These are phyloP conservation scores for Penicillium atrosanguineum DNA, from an alignment of 495 filamentous ascomycete genomes.

Conservation along the genomic window DNA sequence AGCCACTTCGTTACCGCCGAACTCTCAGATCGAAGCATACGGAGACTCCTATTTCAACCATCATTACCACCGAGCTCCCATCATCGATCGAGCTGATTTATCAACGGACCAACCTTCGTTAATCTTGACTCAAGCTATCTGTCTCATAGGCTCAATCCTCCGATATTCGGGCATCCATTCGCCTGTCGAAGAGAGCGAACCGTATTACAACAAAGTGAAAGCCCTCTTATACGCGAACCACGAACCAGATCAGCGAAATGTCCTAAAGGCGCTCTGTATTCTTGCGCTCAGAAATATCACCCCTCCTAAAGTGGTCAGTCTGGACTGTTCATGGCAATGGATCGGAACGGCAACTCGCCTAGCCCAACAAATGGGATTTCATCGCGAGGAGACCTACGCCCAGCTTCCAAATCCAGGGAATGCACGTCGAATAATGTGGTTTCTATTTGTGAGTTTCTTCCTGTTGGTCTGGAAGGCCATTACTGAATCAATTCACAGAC, in stretches of 20 bases:
- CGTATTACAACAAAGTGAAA: slow-evolving; percentile 12
- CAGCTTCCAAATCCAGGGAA: slow-evolving; percentile 6
- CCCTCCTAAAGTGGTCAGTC: slow-evolving; percentile 4
- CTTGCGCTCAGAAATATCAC: slow-evolving; percentile 5
- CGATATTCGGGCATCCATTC: slow-evolving; percentile 3
- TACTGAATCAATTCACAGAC: neutral
- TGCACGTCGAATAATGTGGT: slow-evolving; percentile 10
- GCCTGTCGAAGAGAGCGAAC: slow-evolving; percentile 6
- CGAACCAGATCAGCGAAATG: slow-evolving; percentile 2
- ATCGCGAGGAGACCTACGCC: slow-evolving; percentile 7
- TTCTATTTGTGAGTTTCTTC: slow-evolving; percentile 1
- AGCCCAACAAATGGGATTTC: slow-evolving; percentile 11
- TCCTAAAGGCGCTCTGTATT: slow-evolving; percentile 6
- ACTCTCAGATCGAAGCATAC: slow-evolving; percentile 1
- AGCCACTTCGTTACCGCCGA: slow-evolving; percentile 1
- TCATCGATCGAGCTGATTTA: slow-evolving; percentile 1
- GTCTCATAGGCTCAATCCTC: slow-evolving; percentile 4
- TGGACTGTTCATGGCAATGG: slow-evolving; percentile 11
- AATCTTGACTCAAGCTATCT: slow-evolving; percentile 1
- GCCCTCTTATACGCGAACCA: slow-evolving; percentile 5
- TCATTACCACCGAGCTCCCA: slow-evolving; percentile 6
- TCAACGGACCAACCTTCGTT: neutral
- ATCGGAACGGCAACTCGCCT: slow-evolving; percentile 7
- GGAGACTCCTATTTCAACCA: slow-evolving; percentile 6
- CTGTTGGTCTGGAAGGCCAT: neutral